Percentiles rank a stretch among this genome's conserved stretches.
Evolutionary conservation across 2,329 filamentous ascomycete species (phyloP).

Genomic region (Aspergillus sp.): DNA sequence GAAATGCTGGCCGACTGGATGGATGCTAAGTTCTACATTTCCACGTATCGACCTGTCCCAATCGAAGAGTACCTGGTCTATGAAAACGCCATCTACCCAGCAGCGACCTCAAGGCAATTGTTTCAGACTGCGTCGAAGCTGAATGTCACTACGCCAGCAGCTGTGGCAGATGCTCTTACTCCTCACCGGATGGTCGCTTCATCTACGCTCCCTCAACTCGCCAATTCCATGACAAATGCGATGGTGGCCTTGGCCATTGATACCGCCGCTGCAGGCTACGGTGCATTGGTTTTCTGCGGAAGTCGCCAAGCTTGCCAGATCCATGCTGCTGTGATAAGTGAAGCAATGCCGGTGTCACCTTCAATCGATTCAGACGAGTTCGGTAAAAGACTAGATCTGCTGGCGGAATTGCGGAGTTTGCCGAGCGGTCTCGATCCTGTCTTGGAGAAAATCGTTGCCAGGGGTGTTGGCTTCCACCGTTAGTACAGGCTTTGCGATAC

Average conservation of each 20-base stretch:
- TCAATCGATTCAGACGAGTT: conserved; percentile 41
- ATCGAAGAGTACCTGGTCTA: conserved; percentile 67
- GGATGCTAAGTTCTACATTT: conserved; percentile 60
- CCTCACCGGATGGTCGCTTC: conserved; percentile 40
- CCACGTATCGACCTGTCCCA: conserved; percentile 63
- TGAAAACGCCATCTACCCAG: conserved; percentile 58
- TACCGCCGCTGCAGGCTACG: conserved; percentile 58
- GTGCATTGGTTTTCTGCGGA: conserved; percentile 63
- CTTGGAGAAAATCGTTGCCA: conserved; percentile 54
- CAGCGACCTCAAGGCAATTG: conserved; percentile 49
- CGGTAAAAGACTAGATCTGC: conserved; percentile 53
- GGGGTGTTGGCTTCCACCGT: conserved; percentile 68
- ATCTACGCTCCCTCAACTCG: conserved; percentile 53
- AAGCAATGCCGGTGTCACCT: conserved; percentile 49
- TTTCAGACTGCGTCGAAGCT: conserved; percentile 50
- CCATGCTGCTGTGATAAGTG: conserved; percentile 58
- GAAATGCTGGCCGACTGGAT: conserved; percentile 61
- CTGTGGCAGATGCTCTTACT: conserved; percentile 25
- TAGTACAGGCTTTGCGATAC: conserved; percentile 20
- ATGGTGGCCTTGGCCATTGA: conserved; percentile 62
- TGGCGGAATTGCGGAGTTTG: conserved; percentile 58
- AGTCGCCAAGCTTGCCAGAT: conserved; percentile 59
- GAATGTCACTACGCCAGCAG: conserved; percentile 18
- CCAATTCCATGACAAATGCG: conserved; percentile 57
- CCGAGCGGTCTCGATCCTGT: conserved; percentile 56